Conservation (phyloP, 2,329 filamentous ascomycete genomes). For the Colletotrichum navitas region DNA sequence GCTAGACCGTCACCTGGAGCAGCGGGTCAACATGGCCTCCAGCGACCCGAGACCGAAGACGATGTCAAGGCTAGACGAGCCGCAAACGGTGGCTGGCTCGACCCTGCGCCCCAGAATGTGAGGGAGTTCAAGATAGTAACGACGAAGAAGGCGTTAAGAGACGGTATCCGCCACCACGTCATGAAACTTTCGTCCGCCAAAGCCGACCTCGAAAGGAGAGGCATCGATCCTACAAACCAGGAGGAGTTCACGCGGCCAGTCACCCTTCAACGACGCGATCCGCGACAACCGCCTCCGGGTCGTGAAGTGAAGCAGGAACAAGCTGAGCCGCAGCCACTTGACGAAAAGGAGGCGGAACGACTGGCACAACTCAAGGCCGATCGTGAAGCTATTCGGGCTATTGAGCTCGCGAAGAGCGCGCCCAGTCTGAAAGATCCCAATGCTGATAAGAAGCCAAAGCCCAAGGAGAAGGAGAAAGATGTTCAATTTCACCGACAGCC, state of each 20-base stretch:
- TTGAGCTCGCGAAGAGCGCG: constrained; percentile 93
- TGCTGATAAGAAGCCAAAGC: constrained; percentile 69
- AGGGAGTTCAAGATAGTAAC: constrained; percentile 74
- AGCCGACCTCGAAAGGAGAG: constrained; percentile 61
- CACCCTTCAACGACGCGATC: constrained; percentile 89
- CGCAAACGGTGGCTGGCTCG: constrained; percentile 68
- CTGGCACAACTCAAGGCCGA: constrained; percentile 80
- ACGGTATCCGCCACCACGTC: constrained; percentile 87
- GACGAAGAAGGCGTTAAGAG: constrained; percentile 83
- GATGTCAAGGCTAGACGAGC: constrained; percentile 47
- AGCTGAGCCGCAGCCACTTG: constrained; percentile 57
- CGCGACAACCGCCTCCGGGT: constrained; percentile 75
- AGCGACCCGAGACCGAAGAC: constrained; percentile 43
- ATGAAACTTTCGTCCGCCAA: constrained; percentile 80
- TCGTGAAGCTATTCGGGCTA: constrained; percentile 85
- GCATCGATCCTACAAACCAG: constrained; percentile 76
- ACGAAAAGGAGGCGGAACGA: constrained; percentile 71
- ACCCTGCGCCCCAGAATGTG: constrained; percentile 58
- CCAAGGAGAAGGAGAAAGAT: constrained; percentile 82
- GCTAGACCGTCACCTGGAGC: constrained; percentile 30
- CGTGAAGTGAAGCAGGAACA: constrained; percentile 73
- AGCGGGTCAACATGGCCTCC: constrained; percentile 30
- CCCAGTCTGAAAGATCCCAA: constrained; percentile 75
- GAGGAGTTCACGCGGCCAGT: constrained; percentile 89
- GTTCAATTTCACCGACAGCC: constrained; percentile 89